Base-by-base conservation (phyloP, 169 alveolate species). In the Plasmodium inui region DNA sequence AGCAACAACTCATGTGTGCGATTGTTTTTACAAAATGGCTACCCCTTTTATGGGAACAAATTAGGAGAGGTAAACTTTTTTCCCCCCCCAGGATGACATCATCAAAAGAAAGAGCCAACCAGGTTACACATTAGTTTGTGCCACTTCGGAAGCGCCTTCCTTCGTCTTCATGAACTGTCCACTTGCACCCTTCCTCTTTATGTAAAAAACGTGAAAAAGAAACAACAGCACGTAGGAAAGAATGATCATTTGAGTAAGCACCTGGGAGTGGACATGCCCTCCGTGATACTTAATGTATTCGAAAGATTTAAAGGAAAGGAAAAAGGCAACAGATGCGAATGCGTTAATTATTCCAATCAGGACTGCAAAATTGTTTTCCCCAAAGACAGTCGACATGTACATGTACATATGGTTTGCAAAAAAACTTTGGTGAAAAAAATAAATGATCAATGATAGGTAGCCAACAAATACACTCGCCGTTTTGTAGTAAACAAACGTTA, bases 341-440 rank as follows among this genome's bases (percentile, higher is more conserved):
- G 78, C 53, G 34, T 89, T 89, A 74, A 89, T 70, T n/a, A 89
- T 89, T 14, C 94, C 94, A 89, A 89, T 78, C 12, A 89, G 67
- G 17, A 89, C 37, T 71, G 94, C 72, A 41, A 89, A 89, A 89
- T 89, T 89, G 8, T 89, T 39, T 19, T 89, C 91, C 26, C 34
- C 28, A 67, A 89, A 89, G n/a, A 89, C 80, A 7, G 94, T 89
- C 17, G 94, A 89, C 94, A 89, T 89, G 26, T 80, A 89, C 90
- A 89, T 89, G 28, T 89, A 89, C 94, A 89, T 89, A 32, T 89
- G 94, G 82, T 89, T 89, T 26, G 83, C 94, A 80, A 55, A 89
- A 89, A 89, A 78, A 79, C 94, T 89, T 46, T 81, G 90, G 72
- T 89, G 94, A 67, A 89, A 81, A 67, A 89, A 78, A 89, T 80